These are phyloP conservation scores for Erodium trifolium DNA, from an alignment of 441 rosid species.

Conservation along the genomic window DNA sequence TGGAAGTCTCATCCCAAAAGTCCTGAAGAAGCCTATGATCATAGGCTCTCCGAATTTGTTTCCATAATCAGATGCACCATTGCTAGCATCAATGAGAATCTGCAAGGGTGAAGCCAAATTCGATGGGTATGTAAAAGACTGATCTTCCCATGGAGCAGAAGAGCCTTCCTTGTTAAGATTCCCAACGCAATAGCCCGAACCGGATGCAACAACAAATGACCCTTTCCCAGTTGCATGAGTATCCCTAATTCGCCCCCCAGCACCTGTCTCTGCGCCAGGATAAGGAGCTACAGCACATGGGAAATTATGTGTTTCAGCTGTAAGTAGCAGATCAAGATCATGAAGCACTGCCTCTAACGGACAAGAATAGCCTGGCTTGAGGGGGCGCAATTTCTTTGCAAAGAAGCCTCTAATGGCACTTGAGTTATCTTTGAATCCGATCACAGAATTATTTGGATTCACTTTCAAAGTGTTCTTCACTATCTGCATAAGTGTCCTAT, in stretches of 20 bases:
- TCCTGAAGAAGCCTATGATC: slow-evolving; percentile 82
- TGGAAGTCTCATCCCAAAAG: slow-evolving; percentile 92
- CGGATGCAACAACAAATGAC: slow-evolving; percentile 76
- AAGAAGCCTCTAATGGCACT: slow-evolving; percentile 86
- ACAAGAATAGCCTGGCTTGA: slow-evolving; percentile 60
- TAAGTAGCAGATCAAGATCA: slow-evolving; percentile 75
- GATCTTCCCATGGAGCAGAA: slow-evolving; percentile 88
- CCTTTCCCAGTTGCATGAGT: slow-evolving; percentile 97
- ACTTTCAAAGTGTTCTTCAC: slow-evolving; percentile 87
- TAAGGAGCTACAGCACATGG: slow-evolving; percentile 99
- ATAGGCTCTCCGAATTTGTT: slow-evolving; percentile 94
- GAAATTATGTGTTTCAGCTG: slow-evolving; percentile 95
- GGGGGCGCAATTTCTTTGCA: slow-evolving; percentile 61
- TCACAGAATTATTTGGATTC: slow-evolving; percentile 75
- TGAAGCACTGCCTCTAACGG: slow-evolving; percentile 36
- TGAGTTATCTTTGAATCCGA: slow-evolving; percentile 88
- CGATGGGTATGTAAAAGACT: slow-evolving; percentile 62
- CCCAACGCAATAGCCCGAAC: slow-evolving; percentile 89
- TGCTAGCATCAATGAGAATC: slow-evolving; percentile 83
- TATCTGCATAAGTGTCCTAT: slow-evolving; percentile 83
- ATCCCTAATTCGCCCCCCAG: slow-evolving; percentile 93
- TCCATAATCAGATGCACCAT: slow-evolving; percentile 94
- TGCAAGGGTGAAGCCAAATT: slow-evolving; percentile 89
- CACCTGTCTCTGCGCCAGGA: slow-evolving; percentile 98
- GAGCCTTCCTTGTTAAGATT: slow-evolving; percentile 73